Percentiles rank a stretch among this genome's conserved stretches.
These are phyloP conservation scores for Wallacemonas sp. DNA, from an alignment of 208 protist genomes.

Conservation along the genomic window DNA sequence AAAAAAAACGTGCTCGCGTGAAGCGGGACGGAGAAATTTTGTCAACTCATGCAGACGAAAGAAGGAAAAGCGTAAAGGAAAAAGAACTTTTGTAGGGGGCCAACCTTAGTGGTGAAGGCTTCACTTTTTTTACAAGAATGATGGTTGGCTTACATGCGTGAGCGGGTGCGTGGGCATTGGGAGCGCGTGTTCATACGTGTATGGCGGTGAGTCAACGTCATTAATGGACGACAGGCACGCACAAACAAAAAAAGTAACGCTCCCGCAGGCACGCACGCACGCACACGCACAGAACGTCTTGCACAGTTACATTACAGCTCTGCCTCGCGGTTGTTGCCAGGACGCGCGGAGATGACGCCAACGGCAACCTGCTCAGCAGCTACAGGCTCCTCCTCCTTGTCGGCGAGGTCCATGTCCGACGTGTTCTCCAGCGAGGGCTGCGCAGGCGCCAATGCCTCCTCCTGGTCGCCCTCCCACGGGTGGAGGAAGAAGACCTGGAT, in stretches of 20 bases:
- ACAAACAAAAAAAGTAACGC: too few species aligned
- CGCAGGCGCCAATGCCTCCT: background rate
- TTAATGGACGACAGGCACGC: too few species aligned
- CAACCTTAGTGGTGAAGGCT: conserved; percentile 11
- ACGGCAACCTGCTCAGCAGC: background rate
- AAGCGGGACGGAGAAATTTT: too few species aligned
- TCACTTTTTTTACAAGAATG: conserved; percentile 3
- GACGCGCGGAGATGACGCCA: background rate
- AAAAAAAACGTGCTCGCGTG: too few species aligned
- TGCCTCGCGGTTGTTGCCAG: conserved; percentile 1
- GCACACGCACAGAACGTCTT: too few species aligned
- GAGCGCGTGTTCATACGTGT: too few species aligned
- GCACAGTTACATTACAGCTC: too few species aligned
- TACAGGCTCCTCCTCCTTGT: conserved; percentile 16
- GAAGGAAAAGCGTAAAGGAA: conserved; percentile 21
- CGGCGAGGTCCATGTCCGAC: conserved; percentile 5
- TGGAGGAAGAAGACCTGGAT: conserved; percentile 77
- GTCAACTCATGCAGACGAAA: background rate
- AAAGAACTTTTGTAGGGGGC: conserved; percentile 19
- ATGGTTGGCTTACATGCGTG: too few species aligned
- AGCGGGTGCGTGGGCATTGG: too few species aligned
- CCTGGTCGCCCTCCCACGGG: conserved; percentile 40
- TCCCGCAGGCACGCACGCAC: too few species aligned
- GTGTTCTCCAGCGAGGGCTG: background rate
- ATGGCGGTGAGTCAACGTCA: too few species aligned